Conservation (phyloP, 179 eudicot genomes). For the Beta corolliflora region DNA sequence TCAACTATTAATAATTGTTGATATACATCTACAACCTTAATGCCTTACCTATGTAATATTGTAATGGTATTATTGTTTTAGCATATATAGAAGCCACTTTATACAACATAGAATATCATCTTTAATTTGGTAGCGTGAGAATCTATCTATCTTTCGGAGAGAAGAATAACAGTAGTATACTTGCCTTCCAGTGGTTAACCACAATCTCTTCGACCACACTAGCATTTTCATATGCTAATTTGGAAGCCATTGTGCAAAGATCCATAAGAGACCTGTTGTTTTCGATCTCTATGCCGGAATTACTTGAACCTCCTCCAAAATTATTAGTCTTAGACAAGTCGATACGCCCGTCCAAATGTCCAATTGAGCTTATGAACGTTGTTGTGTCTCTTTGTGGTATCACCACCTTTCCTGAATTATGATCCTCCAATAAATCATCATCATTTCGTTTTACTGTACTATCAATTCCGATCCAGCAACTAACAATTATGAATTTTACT, state of each 20-base stretch:
- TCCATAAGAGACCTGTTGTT: constrained; percentile 57
- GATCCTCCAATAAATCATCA: background rate
- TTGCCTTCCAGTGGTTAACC: constrained; percentile 75
- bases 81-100: too few species aligned
- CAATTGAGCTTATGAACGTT: constrained; percentile 73
- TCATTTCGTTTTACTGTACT: background rate
- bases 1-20: too few species aligned
- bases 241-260: constrained; percentile 79
- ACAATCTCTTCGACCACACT: constrained; percentile 59
- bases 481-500: background rate
- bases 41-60: background rate
- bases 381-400: constrained; percentile 63
- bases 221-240: constrained; percentile 84
- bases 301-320: constrained; percentile 12
- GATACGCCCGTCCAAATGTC: constrained; percentile 71
- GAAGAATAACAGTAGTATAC: background rate
- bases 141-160: background rate
- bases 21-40: too few species aligned
- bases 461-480: background rate
- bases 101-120: too few species aligned
- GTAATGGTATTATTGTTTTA: background rate
- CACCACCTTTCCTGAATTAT: constrained; percentile 58
- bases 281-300: constrained; percentile 3
- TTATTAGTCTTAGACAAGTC: constrained; percentile 42
- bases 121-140: too few species aligned